Percentiles rank a stretch among this genome's conserved stretches.
Conservation (phyloP, 768 basidiomycete genomes). For the Dictyophora rubrovolvata region DNA sequence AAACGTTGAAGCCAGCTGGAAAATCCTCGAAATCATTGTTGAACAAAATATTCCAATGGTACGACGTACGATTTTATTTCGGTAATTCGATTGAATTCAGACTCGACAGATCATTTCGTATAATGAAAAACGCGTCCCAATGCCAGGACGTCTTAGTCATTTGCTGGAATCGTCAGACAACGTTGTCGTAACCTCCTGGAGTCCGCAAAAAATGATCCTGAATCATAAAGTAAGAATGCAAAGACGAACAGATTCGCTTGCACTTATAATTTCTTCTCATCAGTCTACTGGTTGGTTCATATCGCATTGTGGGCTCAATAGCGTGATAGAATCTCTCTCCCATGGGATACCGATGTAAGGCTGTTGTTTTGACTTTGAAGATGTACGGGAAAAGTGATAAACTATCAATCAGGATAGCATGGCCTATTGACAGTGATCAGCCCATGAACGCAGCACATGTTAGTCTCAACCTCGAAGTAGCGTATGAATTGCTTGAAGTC, state of each 20-base stretch:
- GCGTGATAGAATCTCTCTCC: slow-evolving; percentile 15
- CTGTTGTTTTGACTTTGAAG: neutral
- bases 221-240: slow-evolving; percentile 14
- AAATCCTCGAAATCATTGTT: slow-evolving; percentile 16
- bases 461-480: slow-evolving; percentile 9
- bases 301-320: slow-evolving; percentile 19
- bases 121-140: slow-evolving; percentile 9
- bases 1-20: slow-evolving; percentile 15
- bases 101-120: slow-evolving; percentile 15
- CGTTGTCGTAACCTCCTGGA: slow-evolving; percentile 15
- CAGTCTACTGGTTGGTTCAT: slow-evolving; percentile 20
- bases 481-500: slow-evolving; percentile 15
- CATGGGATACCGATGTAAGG: slow-evolving; percentile 16
- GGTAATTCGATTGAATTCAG: neutral
- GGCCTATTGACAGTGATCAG: slow-evolving; percentile 20
- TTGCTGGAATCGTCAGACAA: slow-evolving; percentile 14
- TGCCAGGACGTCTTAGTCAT: slow-evolving; percentile 12
- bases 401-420: slow-evolving; percentile 14
- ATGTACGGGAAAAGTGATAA: neutral
- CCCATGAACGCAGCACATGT: slow-evolving; percentile 15
- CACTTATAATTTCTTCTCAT: neutral
- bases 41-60: slow-evolving; percentile 18
- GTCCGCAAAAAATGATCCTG: slow-evolving; percentile 18
- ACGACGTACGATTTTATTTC: neutral
- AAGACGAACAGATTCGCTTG: neutral